phyloP scores from a whole-genome alignment of 495 filamentous ascomycete genomes.

The Thermochaetoides thermophila region DNA sequence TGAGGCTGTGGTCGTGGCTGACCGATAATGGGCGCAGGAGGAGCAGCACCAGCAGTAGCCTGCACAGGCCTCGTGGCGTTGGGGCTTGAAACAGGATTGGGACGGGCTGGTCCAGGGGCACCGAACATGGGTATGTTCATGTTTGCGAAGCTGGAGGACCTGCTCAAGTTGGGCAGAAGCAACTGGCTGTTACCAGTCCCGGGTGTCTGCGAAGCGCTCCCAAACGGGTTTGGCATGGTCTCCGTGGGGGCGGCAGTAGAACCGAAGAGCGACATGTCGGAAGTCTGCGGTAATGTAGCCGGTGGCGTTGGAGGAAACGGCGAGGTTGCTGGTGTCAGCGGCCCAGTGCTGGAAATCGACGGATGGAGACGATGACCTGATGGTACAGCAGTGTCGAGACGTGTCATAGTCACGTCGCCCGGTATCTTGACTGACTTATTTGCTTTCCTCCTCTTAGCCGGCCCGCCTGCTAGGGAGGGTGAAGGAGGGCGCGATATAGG shows the following conservation, averaged over 20 bases:
- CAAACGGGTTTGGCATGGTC: conserved; percentile 30
- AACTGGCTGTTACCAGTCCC: conserved; percentile 33
- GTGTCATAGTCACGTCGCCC: conserved; percentile 63
- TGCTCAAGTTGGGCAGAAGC: conserved; percentile 35
- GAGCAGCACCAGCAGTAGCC: conserved; percentile 1
- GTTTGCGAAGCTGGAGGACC: conserved; percentile 41
- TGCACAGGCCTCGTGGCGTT: conserved; percentile 31
- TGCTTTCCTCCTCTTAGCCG: conserved; percentile 57
- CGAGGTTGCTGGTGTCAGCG: conserved; percentile 23
- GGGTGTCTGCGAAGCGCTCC: conserved; percentile 48
- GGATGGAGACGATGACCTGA: conserved; percentile 9
- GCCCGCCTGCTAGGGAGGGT: conserved; percentile 6
- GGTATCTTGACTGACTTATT: conserved; percentile 54
- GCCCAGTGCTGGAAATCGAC: conserved; percentile 21
- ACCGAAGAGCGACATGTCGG: conserved; percentile 14
- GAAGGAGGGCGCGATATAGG: neutral
- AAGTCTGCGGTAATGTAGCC: conserved; percentile 26
- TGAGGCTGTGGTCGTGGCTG: neutral
- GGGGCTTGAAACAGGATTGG: conserved; percentile 37
- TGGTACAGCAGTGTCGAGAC: conserved; percentile 42
- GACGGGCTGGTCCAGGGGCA: conserved; percentile 48
- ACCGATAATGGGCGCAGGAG: too few species aligned
- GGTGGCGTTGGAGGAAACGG: conserved; percentile 25
- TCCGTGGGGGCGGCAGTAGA: conserved; percentile 7
- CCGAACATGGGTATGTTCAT: conserved; percentile 44